Percentiles rank a stretch among this genome's conserved stretches.
phyloP scores from a whole-genome alignment of 2,329 filamentous ascomycete species.

The Cytospora piceicola region DNA sequence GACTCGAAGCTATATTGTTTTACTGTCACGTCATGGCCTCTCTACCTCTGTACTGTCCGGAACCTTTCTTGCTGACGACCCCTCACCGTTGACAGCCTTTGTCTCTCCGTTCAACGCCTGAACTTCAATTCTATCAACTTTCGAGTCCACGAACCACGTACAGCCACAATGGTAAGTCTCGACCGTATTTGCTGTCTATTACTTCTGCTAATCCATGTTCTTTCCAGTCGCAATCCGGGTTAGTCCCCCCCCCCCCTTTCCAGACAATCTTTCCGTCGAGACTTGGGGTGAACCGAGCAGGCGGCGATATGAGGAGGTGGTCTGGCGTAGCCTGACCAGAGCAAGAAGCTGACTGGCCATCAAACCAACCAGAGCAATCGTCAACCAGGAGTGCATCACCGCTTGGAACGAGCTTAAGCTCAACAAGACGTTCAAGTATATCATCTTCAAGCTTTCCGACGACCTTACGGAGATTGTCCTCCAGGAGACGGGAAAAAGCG shows the following conservation, averaged over 20 bases:
- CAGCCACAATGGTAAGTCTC: constrained; percentile 29
- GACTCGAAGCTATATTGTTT: not conserved
- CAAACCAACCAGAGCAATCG: constrained; percentile 62
- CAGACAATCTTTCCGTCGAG: constrained; percentile 13
- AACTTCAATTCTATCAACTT: constrained; percentile 14
- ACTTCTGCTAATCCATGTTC: constrained; percentile 12
- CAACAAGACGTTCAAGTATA: constrained; percentile 79
- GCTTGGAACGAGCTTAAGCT: constrained; percentile 84
- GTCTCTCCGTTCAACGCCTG: constrained; percentile 20
- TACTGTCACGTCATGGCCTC: constrained; percentile 28
- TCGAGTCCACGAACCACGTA: constrained; percentile 14
- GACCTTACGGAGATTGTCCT: constrained; percentile 82
- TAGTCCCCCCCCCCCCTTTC: constrained; percentile 45
- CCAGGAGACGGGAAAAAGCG: constrained; percentile 69
- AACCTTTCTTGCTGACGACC: constrained; percentile 29
- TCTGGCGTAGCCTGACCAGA: not conserved
- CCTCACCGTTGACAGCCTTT: constrained; percentile 30
- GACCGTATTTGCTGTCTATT: not conserved
- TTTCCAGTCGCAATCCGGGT: constrained; percentile 70
- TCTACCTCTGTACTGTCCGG: not conserved
- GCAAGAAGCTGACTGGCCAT: constrained; percentile 18
- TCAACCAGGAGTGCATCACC: constrained; percentile 71
- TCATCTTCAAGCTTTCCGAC: constrained; percentile 87
- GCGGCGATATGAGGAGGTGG: not conserved
- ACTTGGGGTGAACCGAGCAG: not conserved